Evolutionary conservation across 106 monocot species (phyloP).

Genomic region (Dactylorhiza incarnata): DNA sequence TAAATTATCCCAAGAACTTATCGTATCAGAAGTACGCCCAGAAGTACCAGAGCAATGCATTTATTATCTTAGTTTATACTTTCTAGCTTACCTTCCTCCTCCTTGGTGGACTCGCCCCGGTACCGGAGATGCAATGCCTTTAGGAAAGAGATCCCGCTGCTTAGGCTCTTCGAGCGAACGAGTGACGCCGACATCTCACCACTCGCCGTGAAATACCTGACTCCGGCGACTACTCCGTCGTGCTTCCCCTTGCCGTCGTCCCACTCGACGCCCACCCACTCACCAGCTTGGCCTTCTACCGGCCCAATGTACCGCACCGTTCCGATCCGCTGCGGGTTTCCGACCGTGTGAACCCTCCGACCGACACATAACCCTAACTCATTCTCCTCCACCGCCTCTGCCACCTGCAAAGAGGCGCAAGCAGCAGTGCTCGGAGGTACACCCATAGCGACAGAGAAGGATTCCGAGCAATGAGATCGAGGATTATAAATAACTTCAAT

Average conservation of each 20-base stretch:
- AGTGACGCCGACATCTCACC: slow-evolving; percentile 63
- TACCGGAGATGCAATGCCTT: slow-evolving; percentile 52
- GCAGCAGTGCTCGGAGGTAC: not conserved
- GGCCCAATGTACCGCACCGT: slow-evolving; percentile 75
- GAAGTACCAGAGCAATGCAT: not conserved
- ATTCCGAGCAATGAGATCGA: not conserved
- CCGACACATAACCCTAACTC: slow-evolving; percentile 20
- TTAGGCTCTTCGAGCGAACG: slow-evolving; percentile 54
- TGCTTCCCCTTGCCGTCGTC: slow-evolving; percentile 80
- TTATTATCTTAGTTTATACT: not conserved
- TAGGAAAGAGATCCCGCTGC: slow-evolving; percentile 47
- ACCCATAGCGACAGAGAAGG: not conserved
- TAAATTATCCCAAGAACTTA: not conserved
- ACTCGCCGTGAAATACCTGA: slow-evolving; percentile 50
- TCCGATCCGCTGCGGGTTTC: slow-evolving; percentile 52
- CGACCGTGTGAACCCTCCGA: slow-evolving; percentile 66
- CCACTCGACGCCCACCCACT: slow-evolving; percentile 91
- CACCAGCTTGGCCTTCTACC: slow-evolving; percentile 42
- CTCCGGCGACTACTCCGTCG: slow-evolving; percentile 56
- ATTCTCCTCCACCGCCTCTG: slow-evolving; percentile 5
- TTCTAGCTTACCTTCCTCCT: slow-evolving; percentile 53
- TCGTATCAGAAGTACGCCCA: not conserved
- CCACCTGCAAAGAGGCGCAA: not conserved
- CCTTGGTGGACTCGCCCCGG: slow-evolving; percentile 56
- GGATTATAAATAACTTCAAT: too few species aligned